Evolutionary conservation across 2,329 filamentous ascomycete species (phyloP).

Genomic region (Ophiosphaerella herpotricha): DNA sequence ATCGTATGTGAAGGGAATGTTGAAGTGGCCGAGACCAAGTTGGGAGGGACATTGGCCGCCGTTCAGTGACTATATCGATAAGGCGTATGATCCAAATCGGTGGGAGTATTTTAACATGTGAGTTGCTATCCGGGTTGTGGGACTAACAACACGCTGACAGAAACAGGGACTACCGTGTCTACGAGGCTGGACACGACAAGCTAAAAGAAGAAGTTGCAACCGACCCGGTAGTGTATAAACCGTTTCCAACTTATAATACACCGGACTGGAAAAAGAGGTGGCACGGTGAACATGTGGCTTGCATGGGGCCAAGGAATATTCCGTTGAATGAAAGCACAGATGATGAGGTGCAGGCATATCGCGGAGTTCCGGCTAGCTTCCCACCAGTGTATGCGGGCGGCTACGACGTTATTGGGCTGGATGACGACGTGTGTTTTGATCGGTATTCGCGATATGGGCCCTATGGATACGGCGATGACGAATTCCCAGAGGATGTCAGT

Average conservation of each 20-base stretch:
- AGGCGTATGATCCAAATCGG: conserved; percentile 54
- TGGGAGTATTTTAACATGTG: conserved; percentile 53
- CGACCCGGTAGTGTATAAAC: conserved; percentile 65
- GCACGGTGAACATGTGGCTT: conserved; percentile 65
- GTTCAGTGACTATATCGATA: conserved; percentile 48
- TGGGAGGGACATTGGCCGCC: conserved; percentile 51
- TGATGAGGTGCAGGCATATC: conserved; percentile 68
- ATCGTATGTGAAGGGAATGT: conserved; percentile 48
- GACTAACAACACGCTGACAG: background rate
- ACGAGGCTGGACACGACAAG: conserved; percentile 41
- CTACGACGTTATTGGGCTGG: conserved; percentile 45
- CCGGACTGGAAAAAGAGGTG: conserved; percentile 62
- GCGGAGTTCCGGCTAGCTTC: conserved; percentile 56
- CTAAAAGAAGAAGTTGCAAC: conserved; percentile 28
- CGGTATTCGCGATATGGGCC: conserved; percentile 57
- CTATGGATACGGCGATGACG: conserved; percentile 63
- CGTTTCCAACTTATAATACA: conserved; percentile 73
- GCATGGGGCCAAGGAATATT: conserved; percentile 63
- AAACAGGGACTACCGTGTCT: conserved; percentile 46
- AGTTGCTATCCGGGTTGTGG: background rate
- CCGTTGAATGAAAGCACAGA: conserved; percentile 60
- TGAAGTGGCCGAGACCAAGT: conserved; percentile 48
- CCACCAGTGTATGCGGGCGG: conserved; percentile 45
- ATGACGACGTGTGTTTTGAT: conserved; percentile 66
- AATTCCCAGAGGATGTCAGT: conserved; percentile 53